Base-by-base conservation (phyloP, 129 eudicot species). In the Helichrysum umbraculigerum region DNA sequence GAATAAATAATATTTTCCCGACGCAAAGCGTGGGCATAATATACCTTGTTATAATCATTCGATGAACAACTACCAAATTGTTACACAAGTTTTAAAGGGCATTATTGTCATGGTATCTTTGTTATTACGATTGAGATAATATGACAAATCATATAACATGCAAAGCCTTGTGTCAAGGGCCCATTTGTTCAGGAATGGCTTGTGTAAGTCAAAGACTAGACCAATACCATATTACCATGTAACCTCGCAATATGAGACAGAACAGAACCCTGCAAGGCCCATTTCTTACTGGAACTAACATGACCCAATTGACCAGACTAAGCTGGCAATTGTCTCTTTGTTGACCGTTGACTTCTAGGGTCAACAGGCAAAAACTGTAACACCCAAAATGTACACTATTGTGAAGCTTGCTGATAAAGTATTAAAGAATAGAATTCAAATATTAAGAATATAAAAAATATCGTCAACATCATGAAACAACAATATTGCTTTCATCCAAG, bases 381-480 rank as follows among this genome's bases (percentile, higher is more conserved):
- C 32, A 9, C 52, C 19, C 4, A 39, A 66, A 69, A 51, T 37
- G 8, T 17, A 54, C 41, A 58, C n/a, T 35, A 19, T 4, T 6
- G 11, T 39, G 28, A 42, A 37, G 22, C 12, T 30, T 37, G 35
- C 29, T 29, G 37, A 73, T 41, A 37, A 72, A 12, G 21, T 65
- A 65, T 73, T 5, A 66, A 79, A 73, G 78, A 79, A 79, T 79
- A 65, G 73, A 72, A 79, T 17, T 73, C 62, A 73, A 37, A 79
- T 73, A 60, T 64, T 72, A 79, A 52, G 78, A 80, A 80, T 74
- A 8, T 29, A 42, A 65, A 74, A 41, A 74, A 80, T 66, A 72
- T 47, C n/a, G 83, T 72, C 83, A 77, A 69, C 41, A 71, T 79
- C 59, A 73, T 60, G 77, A 70, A 77, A 77, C 60, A 78, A 78